Conservation (phyloP, 805 yeast genomes). For the Ascoidea rubescens region DNA sequence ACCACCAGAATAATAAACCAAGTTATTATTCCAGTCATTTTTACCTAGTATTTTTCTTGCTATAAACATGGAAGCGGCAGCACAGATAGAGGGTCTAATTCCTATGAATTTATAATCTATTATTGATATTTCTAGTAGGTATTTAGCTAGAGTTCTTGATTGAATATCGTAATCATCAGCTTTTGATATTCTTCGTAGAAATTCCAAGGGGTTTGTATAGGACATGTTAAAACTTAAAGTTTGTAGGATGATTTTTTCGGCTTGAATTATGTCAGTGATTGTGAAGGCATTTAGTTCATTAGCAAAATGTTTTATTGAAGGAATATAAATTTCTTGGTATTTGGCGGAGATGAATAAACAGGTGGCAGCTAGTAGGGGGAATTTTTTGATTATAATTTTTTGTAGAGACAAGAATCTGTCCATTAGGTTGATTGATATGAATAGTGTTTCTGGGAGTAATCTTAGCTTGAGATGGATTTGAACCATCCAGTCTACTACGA, state of each 20-base stretch:
- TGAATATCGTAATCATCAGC: slow-evolving; percentile 83
- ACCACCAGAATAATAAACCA: slow-evolving; percentile 87
- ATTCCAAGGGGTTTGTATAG: slow-evolving; percentile 85
- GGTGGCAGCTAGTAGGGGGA: slow-evolving; percentile 80
- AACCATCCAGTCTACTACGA: slow-evolving; percentile 83
- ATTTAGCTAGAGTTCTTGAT: slow-evolving; percentile 76
- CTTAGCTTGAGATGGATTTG: slow-evolving; percentile 79
- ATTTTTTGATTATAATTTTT: slow-evolving; percentile 58
- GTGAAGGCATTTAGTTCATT: slow-evolving; percentile 78
- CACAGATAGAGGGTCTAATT: slow-evolving; percentile 57
- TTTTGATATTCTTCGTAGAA: slow-evolving; percentile 74
- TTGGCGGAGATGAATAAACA: slow-evolving; percentile 82
- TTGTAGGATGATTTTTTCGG: slow-evolving; percentile 68
- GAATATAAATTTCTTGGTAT: slow-evolving; percentile 84
- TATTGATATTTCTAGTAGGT: slow-evolving; percentile 61
- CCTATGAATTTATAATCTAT: slow-evolving; percentile 69
- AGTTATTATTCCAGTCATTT: slow-evolving; percentile 70
- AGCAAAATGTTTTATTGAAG: slow-evolving; percentile 74
- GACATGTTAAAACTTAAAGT: slow-evolving; percentile 61
- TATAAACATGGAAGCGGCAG: slow-evolving; percentile 79
- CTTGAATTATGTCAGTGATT: slow-evolving; percentile 68
- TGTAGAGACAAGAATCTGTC: slow-evolving; percentile 75
- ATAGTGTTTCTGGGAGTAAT: slow-evolving; percentile 74
- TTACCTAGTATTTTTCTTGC: slow-evolving; percentile 62
- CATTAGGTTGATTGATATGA: slow-evolving; percentile 71